These are phyloP conservation scores for Fusarium sp. DNA, from an alignment of 2,329 filamentous ascomycete species.

Conservation along the genomic window DNA sequence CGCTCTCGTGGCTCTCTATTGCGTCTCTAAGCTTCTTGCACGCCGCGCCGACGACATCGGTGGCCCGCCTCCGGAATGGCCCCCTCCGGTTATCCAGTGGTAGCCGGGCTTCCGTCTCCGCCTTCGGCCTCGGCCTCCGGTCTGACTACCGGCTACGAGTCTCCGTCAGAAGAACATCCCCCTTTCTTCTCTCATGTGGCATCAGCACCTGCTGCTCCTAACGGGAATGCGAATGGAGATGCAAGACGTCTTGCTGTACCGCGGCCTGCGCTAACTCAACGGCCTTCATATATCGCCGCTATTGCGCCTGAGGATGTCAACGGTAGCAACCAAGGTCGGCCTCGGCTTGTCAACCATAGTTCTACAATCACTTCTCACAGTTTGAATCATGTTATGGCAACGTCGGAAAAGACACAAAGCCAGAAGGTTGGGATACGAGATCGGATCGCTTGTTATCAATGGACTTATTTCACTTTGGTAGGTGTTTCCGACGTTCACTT, in stretches of 20 bases:
- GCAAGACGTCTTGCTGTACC: neutral
- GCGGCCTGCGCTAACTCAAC: conserved; percentile 32
- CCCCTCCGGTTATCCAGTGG: conserved; percentile 48
- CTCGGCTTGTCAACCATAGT: conserved; percentile 22
- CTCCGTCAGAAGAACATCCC: conserved; percentile 52
- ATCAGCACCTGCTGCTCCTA: conserved; percentile 16
- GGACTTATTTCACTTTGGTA: conserved; percentile 80
- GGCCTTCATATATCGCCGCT: conserved; percentile 35
- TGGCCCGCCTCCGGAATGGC: conserved; percentile 53
- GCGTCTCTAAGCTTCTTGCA: conserved; percentile 60
- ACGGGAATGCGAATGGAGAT: neutral
- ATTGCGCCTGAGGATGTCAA: conserved; percentile 11
- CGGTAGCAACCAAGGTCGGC: conserved; percentile 2
- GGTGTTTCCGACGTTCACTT: neutral
- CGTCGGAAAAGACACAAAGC: conserved; percentile 42
- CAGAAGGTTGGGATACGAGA: conserved; percentile 60
- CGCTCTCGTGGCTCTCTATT: conserved; percentile 60
- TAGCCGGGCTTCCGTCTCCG: conserved; percentile 34
- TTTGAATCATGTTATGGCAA: conserved; percentile 52
- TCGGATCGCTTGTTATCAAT: conserved; percentile 66
- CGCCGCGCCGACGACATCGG: conserved; percentile 62
- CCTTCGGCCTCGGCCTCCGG: neutral
- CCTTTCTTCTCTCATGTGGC: conserved; percentile 44
- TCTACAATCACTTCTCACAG: conserved; percentile 35
- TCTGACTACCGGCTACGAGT: conserved; percentile 51